Evolutionary conservation across 2,329 filamentous ascomycete genomes (phyloP).

Genomic region (Botrytis aclada): DNA sequence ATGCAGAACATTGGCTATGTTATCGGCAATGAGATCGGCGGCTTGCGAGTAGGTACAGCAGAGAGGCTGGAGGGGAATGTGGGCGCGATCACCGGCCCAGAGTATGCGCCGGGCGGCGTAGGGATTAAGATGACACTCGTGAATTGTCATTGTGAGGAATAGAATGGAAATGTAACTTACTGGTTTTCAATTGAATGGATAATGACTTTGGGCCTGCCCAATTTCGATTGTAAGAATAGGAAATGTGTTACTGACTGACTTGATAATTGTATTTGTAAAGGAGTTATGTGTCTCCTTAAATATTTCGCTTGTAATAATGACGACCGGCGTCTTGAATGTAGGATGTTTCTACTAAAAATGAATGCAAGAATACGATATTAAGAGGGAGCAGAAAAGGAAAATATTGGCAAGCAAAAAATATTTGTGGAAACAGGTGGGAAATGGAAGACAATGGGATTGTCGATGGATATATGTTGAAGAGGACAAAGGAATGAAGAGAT

Average conservation of each 20-base stretch:
- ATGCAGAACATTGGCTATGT: slow-evolving; percentile 1
- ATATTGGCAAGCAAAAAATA: background rate
- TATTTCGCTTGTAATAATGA: background rate
- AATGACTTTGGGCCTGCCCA: slow-evolving; percentile 3
- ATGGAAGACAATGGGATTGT: slow-evolving; percentile 10
- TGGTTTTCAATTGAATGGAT: background rate
- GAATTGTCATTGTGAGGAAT: slow-evolving; percentile 9
- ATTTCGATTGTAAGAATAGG: background rate
- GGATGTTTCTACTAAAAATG: background rate
- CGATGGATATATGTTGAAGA: slow-evolving; percentile 3
- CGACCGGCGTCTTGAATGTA: slow-evolving; percentile 5
- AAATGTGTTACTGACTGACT: slow-evolving; percentile 2
- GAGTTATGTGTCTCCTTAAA: background rate
- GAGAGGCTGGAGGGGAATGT: slow-evolving; percentile 4
- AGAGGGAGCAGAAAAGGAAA: background rate
- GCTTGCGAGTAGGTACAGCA: slow-evolving; percentile 17
- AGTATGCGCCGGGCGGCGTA: slow-evolving; percentile 13
- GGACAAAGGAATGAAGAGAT: background rate
- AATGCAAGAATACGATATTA: background rate
- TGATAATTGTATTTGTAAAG: background rate
- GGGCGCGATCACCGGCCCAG: slow-evolving; percentile 8
- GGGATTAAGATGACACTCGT: slow-evolving; percentile 14
- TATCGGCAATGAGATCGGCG: slow-evolving; percentile 14
- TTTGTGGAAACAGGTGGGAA: background rate
- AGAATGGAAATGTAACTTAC: background rate